phyloP scores from a whole-genome alignment of 2,329 filamentous ascomycete species.

The Colletotrichum orbiculare region DNA sequence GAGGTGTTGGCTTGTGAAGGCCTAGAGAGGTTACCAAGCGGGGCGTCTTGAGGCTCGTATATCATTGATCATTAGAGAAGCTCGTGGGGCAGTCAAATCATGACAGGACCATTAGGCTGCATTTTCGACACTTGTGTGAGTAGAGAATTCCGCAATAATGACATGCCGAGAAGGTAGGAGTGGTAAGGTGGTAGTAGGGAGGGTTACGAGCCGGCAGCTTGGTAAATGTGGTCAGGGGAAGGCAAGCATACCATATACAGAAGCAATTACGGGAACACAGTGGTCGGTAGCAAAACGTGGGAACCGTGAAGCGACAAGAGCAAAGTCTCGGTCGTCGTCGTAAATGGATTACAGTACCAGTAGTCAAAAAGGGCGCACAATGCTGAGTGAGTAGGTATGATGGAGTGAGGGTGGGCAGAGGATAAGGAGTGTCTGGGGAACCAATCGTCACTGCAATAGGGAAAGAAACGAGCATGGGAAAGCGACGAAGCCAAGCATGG shows the following conservation, averaged over 20 bases:
- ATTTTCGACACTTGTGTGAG: conserved; percentile 23
- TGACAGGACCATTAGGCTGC: conserved; percentile 19
- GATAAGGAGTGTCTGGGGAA: no score
- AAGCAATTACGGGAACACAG: conserved; percentile 3
- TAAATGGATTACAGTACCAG: not conserved
- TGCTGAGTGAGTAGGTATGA: no score
- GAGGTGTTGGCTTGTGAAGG: conserved; percentile 27
- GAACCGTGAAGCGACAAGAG: conserved; percentile 17
- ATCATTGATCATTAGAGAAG: conserved; percentile 38
- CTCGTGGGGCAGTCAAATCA: conserved; percentile 25
- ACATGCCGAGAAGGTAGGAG: conserved; percentile 21
- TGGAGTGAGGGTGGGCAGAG: no score
- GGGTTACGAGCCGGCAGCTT: conserved; percentile 23
- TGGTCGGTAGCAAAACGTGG: conserved; percentile 8
- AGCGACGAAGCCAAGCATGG: no score
- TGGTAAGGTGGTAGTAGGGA: conserved; percentile 8
- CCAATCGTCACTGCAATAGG: no score
- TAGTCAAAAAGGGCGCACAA: conserved; percentile 5
- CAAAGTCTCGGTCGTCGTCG: conserved; percentile 6
- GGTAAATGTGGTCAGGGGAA: conserved; percentile 23
- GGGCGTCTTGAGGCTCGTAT: conserved; percentile 34
- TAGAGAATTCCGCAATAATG: conserved; percentile 1
- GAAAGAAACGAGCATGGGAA: no score
- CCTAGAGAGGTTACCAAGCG: conserved; percentile 17
- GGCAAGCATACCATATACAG: conserved; percentile 18